These are phyloP conservation scores for Candida maesae DNA, from an alignment of 805 yeast genomes.

Conservation along the genomic window DNA sequence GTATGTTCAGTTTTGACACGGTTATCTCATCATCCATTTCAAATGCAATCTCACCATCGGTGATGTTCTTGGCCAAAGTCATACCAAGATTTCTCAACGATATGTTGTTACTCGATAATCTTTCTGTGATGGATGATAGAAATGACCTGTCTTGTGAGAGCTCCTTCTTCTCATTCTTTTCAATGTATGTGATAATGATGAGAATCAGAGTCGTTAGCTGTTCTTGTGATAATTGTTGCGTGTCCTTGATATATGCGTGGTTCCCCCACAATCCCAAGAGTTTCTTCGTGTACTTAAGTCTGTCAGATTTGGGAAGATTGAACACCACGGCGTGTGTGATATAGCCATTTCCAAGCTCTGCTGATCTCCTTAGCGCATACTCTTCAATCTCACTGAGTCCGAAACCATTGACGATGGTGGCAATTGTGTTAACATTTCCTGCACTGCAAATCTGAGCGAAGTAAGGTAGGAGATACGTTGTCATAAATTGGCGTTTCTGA, in stretches of 20 bases:
- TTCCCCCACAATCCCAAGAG: conserved; percentile 36
- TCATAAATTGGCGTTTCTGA: conserved; percentile 19
- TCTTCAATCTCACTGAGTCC: conserved; percentile 8
- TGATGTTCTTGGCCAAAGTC: conserved; percentile 49
- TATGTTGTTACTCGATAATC: conserved; percentile 47
- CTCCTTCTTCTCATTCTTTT: conserved; percentile 22
- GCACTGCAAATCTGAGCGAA: conserved; percentile 7
- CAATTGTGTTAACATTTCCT: conserved; percentile 8
- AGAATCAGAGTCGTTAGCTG: conserved; percentile 45
- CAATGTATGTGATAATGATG: conserved; percentile 29
- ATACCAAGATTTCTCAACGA: conserved; percentile 51
- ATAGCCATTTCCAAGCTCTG: conserved; percentile 7
- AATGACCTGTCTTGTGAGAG: conserved; percentile 39
- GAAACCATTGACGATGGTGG: conserved; percentile 13
- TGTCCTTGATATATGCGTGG: conserved; percentile 32
- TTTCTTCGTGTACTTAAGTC: not conserved
- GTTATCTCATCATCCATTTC: conserved; percentile 26
- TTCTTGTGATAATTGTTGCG: conserved; percentile 43
- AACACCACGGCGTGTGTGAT: conserved; percentile 15
- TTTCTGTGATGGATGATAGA: conserved; percentile 47
- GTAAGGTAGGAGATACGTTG: conserved; percentile 19
- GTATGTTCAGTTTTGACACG: not conserved
- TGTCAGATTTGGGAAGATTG: conserved; percentile 3
- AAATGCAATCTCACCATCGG: conserved; percentile 27
- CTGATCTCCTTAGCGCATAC: conserved; percentile 1